A percentile compares a stretch with the other conserved stretches of the same genome.
Conservation (phyloP, 352 stramenopile genomes). For the Globisporangium orthogonon region DNA sequence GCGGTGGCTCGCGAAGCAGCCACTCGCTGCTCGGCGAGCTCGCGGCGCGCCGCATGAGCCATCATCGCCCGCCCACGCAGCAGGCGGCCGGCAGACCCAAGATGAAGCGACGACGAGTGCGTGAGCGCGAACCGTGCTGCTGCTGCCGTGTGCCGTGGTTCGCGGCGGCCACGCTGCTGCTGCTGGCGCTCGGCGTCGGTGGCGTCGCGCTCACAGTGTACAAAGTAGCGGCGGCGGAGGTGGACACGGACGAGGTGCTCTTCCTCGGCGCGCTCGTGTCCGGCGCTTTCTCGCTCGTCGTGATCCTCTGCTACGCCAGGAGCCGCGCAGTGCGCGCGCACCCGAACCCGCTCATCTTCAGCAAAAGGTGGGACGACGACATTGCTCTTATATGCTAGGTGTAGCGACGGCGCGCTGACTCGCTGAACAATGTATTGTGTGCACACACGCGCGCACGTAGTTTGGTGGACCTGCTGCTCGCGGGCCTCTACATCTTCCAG, state of each 20-base stretch:
- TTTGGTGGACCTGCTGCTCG: conserved; percentile 66
- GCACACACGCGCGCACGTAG: too few relatives aligned
- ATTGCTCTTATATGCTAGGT: background rate
- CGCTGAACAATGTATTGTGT: too few relatives aligned
- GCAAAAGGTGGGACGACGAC: conserved; percentile 49
- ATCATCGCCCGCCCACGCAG: conserved; percentile 15
- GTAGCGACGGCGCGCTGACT: too few relatives aligned
- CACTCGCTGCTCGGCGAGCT: conserved; percentile 29
- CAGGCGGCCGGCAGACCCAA: background rate
- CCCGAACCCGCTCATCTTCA: conserved; percentile 84
- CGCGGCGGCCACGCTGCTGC: conserved; percentile 23
- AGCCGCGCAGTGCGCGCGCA: conserved; percentile 55
- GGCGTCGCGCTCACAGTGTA: conserved; percentile 27
- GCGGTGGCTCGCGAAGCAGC: conserved; percentile 33
- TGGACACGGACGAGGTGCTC: conserved; percentile 52
- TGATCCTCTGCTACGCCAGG: conserved; percentile 62
- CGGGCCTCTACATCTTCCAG: conserved; percentile 67
- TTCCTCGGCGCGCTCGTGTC: conserved; percentile 72
- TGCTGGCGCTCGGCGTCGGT: conserved; percentile 31
- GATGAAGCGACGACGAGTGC: too few relatives aligned
- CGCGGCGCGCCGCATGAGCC: conserved; percentile 7
- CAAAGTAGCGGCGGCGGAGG: conserved; percentile 7
- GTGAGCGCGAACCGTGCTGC: background rate
- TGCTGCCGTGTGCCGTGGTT: conserved; percentile 6
- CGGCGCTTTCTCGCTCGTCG: conserved; percentile 57